Base-by-base conservation (phyloP, 2,329 filamentous ascomycete genomes). In the Fusarium brachygibbosum region DNA sequence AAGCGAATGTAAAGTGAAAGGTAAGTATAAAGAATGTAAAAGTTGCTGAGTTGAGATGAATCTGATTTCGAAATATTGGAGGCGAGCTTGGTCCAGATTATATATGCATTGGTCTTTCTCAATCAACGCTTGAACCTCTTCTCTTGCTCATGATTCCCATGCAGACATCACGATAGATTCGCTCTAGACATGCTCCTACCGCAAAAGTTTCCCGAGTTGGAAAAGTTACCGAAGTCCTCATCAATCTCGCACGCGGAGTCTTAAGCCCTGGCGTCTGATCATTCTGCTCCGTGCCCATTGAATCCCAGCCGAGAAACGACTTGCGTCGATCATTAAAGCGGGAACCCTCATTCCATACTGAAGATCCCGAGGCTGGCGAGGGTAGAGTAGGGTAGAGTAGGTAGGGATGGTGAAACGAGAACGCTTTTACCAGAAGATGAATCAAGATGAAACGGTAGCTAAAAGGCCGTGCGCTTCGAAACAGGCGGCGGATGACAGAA, bases 151-250 rank as follows among this genome's bases (percentile, higher is more conserved):
- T 42, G 16, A 35, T 14, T 25, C 40, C 45, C 41, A 55, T 42
- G 53, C 29, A 50, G 16, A 25, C 21, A 51, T 63, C 54, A 38
- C 40, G 49, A 56, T 45, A 42, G 40, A 37, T 25, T 67, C 63
- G 65, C 38, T 44, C 19, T 51, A 51, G 49, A 67, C 23, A 10
- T 32, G 16, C 42, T 1, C 23, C 42, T 28, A 55, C 58, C 69
- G 69, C 69, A 72, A 71, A 37, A 31, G 41, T 42, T 58, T 65
- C 69, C 69, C 31, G 49, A 68, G 38, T 57, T 23, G 63, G 69
- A 50, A 67, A 72, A 32, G 34, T 16, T 52, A 55, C 53, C 68
- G 68, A 58, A 32, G 31, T n/a, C 28, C 31, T 38, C 42, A 55
- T 61, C 44, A 70, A 57, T 46, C 45, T 37, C 45, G 28, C 37